phyloP scores from a whole-genome alignment of 2,329 filamentous ascomycete species.

The Paecilomyces sp. region DNA sequence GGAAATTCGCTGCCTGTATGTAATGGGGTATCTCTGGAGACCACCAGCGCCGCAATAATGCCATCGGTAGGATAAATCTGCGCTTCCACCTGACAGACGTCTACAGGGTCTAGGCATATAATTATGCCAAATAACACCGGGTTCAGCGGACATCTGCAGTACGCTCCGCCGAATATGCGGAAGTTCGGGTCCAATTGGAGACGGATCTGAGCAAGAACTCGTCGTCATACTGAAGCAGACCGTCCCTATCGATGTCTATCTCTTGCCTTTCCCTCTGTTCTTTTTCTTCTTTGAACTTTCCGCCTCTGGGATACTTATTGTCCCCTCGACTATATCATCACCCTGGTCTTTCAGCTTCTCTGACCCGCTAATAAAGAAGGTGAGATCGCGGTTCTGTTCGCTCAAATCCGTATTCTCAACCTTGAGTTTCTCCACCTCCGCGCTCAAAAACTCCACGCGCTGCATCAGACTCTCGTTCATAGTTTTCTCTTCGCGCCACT shows the following conservation, averaged over 20 bases:
- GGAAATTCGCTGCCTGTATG: too few species aligned
- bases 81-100: not conserved
- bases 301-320: slow-evolving; percentile 55
- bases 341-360: slow-evolving; percentile 67
- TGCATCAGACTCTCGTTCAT: slow-evolving; percentile 74
- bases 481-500: slow-evolving; percentile 78
- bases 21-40: too few species aligned
- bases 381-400: slow-evolving; percentile 81
- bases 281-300: slow-evolving; percentile 40
- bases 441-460: slow-evolving; percentile 61
- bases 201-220: not conserved
- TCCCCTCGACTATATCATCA: slow-evolving; percentile 70
- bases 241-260: not conserved
- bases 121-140: not conserved
- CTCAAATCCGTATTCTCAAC: slow-evolving; percentile 63
- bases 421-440: slow-evolving; percentile 52
- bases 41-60: too few species aligned
- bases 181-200: not conserved
- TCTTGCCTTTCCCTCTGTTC: slow-evolving; percentile 30
- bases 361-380: slow-evolving; percentile 78
- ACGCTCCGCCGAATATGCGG: not conserved
- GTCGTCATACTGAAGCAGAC: not conserved
- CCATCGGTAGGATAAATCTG: not conserved
- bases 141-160: not conserved
- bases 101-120: not conserved